These are phyloP conservation scores for Hericium coralloides DNA, from an alignment of 768 basidiomycete genomes.

Conservation along the genomic window DNA sequence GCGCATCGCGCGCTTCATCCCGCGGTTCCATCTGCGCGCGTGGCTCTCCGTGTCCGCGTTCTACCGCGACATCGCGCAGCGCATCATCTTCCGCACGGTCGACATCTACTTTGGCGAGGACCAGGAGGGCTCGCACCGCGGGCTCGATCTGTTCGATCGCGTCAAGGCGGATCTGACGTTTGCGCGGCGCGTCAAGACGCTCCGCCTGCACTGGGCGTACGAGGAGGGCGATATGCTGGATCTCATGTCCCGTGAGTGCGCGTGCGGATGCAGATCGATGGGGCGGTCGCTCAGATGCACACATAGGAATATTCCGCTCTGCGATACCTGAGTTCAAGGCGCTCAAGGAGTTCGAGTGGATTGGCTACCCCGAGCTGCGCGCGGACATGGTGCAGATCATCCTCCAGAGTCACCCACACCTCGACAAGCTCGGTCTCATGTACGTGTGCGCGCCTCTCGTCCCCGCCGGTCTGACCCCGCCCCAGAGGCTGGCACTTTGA, in stretches of 20 bases:
- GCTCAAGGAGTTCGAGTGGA: conserved; percentile 62
- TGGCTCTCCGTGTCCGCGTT: conserved; percentile 61
- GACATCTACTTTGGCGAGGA: conserved; percentile 65
- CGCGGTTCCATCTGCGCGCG: conserved; percentile 57
- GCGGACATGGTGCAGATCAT: conserved; percentile 59
- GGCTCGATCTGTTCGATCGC: conserved; percentile 58
- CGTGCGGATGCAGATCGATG: not conserved
- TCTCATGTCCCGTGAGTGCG: conserved; percentile 41
- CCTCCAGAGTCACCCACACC: conserved; percentile 40
- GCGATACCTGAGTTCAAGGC: conserved; percentile 56
- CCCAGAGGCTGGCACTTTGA: conserved; percentile 65
- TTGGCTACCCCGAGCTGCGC: conserved; percentile 64
- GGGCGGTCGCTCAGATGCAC: not conserved
- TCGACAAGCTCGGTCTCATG: conserved; percentile 54
- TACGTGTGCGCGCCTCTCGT: conserved; percentile 17
- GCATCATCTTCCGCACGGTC: conserved; percentile 57
- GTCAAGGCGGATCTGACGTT: conserved; percentile 55
- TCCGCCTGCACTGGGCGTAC: conserved; percentile 61
- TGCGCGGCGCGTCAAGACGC: conserved; percentile 46
- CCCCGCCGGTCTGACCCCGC: not conserved
- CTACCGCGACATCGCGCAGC: conserved; percentile 55
- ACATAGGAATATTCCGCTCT: conserved; percentile 48
- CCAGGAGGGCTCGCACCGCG: conserved; percentile 48
- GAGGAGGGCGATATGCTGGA: conserved; percentile 63
- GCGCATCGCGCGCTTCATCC: conserved; percentile 49